Percentiles rank a stretch among this genome's conserved stretches.
Evolutionary conservation across 257 asterid species (phyloP).

Genomic region (Solanum corneliomulleri): DNA sequence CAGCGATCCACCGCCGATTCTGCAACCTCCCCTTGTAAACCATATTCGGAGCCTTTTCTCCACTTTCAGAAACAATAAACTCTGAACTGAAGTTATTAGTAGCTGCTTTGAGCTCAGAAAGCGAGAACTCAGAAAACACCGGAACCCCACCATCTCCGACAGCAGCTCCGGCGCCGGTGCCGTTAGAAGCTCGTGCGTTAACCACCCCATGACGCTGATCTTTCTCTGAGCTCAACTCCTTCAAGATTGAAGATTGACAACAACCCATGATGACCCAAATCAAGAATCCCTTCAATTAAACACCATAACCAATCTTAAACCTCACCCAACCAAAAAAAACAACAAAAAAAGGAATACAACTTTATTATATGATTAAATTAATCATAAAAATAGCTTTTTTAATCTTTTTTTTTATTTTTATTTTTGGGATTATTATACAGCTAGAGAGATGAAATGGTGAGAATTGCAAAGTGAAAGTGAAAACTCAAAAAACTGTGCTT

Average conservation of each 20-base stretch:
- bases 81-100: conserved; percentile 89
- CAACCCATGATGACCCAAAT: conserved; percentile 66
- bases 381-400: background rate
- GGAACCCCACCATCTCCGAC: conserved; percentile 19
- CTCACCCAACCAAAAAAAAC: background rate
- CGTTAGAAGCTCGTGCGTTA: conserved; percentile 41
- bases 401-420: too few relatives aligned
- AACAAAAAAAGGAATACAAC: background rate
- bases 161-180: conserved; percentile 36
- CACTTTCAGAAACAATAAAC: conserved; percentile 83
- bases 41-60: conserved; percentile 87
- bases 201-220: conserved; percentile 32
- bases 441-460: background rate
- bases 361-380: background rate
- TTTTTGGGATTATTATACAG: background rate
- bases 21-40: conserved; percentile 76
- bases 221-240: conserved; percentile 30
- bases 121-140: conserved; percentile 71
- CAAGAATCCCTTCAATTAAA: conserved; percentile 3
- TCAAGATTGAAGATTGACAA: conserved; percentile 31
- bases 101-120: conserved; percentile 71
- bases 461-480: background rate
- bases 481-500: background rate
- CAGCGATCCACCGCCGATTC: conserved; percentile 88
- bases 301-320: background rate